Evolutionary conservation across 2,329 filamentous ascomycete species (phyloP), one percentile per base, ranked within the genome.

Genomic region (Penicillium sclerotiorum): DNA sequence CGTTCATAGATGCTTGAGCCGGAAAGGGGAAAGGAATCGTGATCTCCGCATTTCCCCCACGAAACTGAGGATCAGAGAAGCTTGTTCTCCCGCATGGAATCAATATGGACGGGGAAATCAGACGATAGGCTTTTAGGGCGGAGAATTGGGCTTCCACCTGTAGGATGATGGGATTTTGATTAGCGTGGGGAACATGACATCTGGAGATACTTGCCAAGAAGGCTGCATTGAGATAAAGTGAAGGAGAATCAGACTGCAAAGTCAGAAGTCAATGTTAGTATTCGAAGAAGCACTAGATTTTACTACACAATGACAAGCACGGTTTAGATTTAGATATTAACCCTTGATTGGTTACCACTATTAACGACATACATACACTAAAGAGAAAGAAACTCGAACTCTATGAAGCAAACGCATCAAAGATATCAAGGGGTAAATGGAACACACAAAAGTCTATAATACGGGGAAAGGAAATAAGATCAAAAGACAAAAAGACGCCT

Each of bases 321-420:
- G 15, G n/a, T 7, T 30, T 37, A 36, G 20, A 28, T 4, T 39
- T 42, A 60, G 41, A 63, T 65, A 64, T 60, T 60, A 68, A 62
- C 60, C 62, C 64, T 63, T 68, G 40, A 18, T 65, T 67, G 55
- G 65, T 60, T 67, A 68, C 66, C 67, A 70, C 67, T 70, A 70
- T 69, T 70, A 69, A 69, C 65, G 62, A 67, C 67, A 70, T 69
- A 69, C 67, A 70, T 69, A 70, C 67, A 69, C 66, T 65, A 68
- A 49, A 66, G 61, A 64, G 68, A 58, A 55, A n/a, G 61, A 65
- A 67, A 61, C 62, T 62, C 61, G 61, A 62, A 61, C 45, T 67
- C 66, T 65, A 68, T 60, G 47, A 63, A 61, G 66, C 63, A 49
- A 61, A 58, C 63, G 50, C 38, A 39, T n/a, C 43, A 55, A 43